Evolutionary conservation across 2,329 filamentous ascomycete species (phyloP), one percentile per base, ranked within the genome.

Genomic region (Aureobasidium pullulans): DNA sequence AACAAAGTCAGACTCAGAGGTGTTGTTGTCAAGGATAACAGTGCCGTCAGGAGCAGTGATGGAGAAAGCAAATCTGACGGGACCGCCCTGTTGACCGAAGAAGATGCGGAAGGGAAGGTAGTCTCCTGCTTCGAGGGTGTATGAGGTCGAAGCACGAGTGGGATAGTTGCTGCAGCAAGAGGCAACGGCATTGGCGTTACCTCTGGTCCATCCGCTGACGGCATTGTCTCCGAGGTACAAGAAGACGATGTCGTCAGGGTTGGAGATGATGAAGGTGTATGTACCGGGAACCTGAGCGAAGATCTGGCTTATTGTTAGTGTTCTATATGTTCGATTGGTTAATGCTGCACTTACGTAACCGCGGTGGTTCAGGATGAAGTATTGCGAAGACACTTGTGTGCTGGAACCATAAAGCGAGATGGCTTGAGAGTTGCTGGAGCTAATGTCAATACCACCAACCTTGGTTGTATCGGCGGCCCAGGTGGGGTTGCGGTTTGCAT

Each of bases 241-340:
- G 15, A 67, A 48, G 8, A 64, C 63, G 19, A 66, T 61, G 36
- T 68, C 66, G 32, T 69, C 66, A 23, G 62, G 53, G 6, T 60
- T 52, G 4, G 57, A 56, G 19, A 64, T 40, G 7, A 42, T 62
- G 59, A 67, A 65, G 15, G 64, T 68, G 46, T 67, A 69, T 23
- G 57, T 61, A 34, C 67, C 65, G 19, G 64, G 47, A 19, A 58
- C 31, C 29, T 58, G 56, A 9, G 56, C 56, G 6, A 58, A 58
- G 9, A 58, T 32, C 49, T 53, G 37, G 5, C 19, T 32, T 3
- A 4, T 34, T 32, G 46, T 49, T 13, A 31, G 50, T 10, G 29
- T 29, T 5, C 10, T 23, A 15, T 34, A 19, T 13, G 36, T 13
- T 15, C 8, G 19, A 11, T 37, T 37, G 8, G 11, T 37, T 4